These are phyloP conservation scores for Mariannaea sp. DNA, from an alignment of 2,329 filamentous ascomycete genomes.

Conservation along the genomic window DNA sequence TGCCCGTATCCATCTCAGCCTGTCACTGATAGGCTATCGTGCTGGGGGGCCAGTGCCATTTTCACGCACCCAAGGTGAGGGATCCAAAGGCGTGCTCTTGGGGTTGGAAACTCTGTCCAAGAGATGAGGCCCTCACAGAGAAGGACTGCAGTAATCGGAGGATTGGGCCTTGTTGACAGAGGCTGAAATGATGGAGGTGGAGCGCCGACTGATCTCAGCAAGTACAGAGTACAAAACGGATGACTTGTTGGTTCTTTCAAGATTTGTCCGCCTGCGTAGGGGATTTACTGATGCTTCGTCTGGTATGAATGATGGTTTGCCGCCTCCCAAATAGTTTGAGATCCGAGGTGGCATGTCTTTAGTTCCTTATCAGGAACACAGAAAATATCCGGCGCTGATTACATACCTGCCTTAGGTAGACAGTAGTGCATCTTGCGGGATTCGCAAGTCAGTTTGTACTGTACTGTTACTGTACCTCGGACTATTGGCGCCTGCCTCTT, in stretches of 20 bases:
- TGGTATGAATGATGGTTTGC: no score
- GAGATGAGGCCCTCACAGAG: conserved; percentile 18
- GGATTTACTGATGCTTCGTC: no score
- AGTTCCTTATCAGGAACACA: not conserved
- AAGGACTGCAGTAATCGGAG: conserved; percentile 29
- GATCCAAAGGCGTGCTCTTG: conserved; percentile 3
- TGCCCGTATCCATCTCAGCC: conserved; percentile 4
- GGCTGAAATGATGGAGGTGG: conserved; percentile 20
- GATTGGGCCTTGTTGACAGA: conserved; percentile 22
- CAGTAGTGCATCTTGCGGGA: no score
- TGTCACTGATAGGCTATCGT: no score
- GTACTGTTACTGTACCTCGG: no score
- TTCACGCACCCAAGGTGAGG: conserved; percentile 2
- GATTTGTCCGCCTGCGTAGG: no score
- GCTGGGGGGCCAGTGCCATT: no score
- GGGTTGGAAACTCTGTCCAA: conserved; percentile 7
- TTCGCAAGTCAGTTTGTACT: not conserved
- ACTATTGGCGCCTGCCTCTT: not conserved
- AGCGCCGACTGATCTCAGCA: not conserved
- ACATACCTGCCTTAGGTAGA: no score
- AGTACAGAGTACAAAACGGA: not conserved
- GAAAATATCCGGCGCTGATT: not conserved
- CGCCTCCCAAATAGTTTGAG: no score
- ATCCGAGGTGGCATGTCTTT: no score
- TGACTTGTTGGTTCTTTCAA: no score